Base-by-base conservation (phyloP, 257 asterid species). In the Schizonepeta tenuifolia region DNA sequence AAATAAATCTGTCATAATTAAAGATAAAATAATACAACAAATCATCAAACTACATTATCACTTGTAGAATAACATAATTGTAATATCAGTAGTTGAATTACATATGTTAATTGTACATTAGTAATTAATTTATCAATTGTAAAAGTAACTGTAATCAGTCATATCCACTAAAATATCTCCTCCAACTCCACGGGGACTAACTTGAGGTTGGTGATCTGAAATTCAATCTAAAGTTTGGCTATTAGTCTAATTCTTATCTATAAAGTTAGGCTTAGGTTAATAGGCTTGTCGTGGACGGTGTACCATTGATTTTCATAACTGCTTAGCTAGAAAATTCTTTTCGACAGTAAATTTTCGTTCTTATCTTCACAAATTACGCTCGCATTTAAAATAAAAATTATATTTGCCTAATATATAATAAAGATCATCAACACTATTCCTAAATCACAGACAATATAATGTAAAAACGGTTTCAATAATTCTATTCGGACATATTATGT, bases 301-400 rank as follows among this genome's bases (percentile, higher is more conserved):
- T 51, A 53, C 36, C 55, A n/a, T 72, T 62, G 18, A 62, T 62
- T 72, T 50, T n/a, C 15, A 6, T 36, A 36, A 38, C 55, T 47
- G 14, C 20, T 21, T 33, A 3, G 26, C 46, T 2, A 71, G 24
- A 31, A 18, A 57, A 56, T 0, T 26, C 17, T 12, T 44, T 65
- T 43, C 3, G 2, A 5, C 7, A 44, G 15, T n/a, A n/a, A n/a
- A n/a, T n/a, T n/a, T n/a, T n/a, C n/a, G n/a, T n/a, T n/a, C n/a
- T n/a, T n/a, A n/a, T n/a, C n/a, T n/a, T n/a, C n/a, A n/a, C n/a
- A 31, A 36, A 36, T 36, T 36, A 36, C 2, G 7, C 10, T 36
- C 11, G 11, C 2, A 8, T 7, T 36, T 1, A 36, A 36, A 36
- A 7, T 35, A 6, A 7, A 7, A 7, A 36, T 36, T 7, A 36